Evolutionary conservation across 2,329 filamentous ascomycete genomes (phyloP).

Genomic region (Clarireedia sp.): DNA sequence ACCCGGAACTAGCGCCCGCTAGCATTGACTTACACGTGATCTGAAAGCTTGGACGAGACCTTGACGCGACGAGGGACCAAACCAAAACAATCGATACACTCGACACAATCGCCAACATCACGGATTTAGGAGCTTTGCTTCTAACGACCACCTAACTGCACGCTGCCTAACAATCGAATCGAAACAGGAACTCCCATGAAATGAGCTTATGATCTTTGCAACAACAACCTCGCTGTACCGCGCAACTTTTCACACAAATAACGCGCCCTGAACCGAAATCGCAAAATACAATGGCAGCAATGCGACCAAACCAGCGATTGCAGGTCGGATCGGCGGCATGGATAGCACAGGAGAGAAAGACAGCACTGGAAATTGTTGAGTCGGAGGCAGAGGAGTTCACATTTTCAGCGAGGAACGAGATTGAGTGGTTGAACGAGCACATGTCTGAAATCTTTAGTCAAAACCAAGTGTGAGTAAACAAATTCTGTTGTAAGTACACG

Average conservation of each 20-base stretch:
- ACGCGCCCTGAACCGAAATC: constrained; percentile 27
- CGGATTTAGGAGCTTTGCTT: constrained; percentile 2
- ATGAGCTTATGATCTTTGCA: constrained; percentile 20
- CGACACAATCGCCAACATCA: constrained; percentile 13
- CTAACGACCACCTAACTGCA: constrained; percentile 14
- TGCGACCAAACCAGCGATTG: constrained; percentile 41
- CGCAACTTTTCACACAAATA: constrained; percentile 2
- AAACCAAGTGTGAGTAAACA: constrained; percentile 67
- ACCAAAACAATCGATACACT: constrained; percentile 12
- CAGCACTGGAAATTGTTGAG: constrained; percentile 65
- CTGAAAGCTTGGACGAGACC: not conserved
- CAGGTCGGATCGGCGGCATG: constrained; percentile 77
- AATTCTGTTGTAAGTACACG: constrained; percentile 5
- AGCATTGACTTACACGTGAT: not conserved
- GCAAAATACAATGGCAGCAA: constrained; percentile 25
- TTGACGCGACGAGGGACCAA: constrained; percentile 2
- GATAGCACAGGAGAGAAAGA: constrained; percentile 76
- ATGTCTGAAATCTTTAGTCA: constrained; percentile 90
- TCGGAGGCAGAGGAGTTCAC: constrained; percentile 89
- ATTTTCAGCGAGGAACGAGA: constrained; percentile 84
- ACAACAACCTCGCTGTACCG: constrained; percentile 2
- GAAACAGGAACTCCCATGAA: constrained; percentile 12
- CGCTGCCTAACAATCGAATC: not conserved
- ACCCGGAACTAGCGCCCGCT: not conserved
- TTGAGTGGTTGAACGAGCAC: constrained; percentile 98